Conservation (phyloP, 164 flowering plant species). For the Tinospora cordifolia region DNA sequence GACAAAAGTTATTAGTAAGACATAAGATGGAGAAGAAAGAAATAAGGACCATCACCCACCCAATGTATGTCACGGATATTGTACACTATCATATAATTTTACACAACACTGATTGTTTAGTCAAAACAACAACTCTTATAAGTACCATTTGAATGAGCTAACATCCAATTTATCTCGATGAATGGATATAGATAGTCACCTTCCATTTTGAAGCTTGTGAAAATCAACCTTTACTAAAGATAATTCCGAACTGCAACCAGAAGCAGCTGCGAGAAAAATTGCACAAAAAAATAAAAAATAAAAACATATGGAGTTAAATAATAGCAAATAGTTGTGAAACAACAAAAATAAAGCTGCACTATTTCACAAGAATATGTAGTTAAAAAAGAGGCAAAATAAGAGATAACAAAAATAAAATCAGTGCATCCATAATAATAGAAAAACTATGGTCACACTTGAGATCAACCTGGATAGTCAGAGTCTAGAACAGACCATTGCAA, state of each 20-base stretch:
- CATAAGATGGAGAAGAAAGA: no score
- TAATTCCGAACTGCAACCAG: slow-evolving; percentile 37
- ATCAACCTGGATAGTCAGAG: slow-evolving; percentile 47
- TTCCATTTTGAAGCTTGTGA: slow-evolving; percentile 94
- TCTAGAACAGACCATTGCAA: slow-evolving; percentile 98
- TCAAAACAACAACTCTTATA: neutral
- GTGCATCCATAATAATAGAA: slow-evolving; percentile 7
- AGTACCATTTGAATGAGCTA: neutral
- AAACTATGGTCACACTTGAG: slow-evolving; percentile 20
- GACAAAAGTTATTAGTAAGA: no score
- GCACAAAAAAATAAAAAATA: slow-evolving; percentile 2
- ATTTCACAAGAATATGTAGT: neutral
- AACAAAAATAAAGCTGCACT: neutral
- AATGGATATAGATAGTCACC: slow-evolving; percentile 32
- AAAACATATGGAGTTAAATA: slow-evolving; percentile 3
- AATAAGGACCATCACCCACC: no score
- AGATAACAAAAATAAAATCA: neutral
- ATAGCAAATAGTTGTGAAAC: neutral
- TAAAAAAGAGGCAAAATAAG: no score
- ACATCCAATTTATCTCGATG: neutral
- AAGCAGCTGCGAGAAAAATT: slow-evolving; percentile 49
- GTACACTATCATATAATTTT: no score
- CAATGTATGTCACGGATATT: no score
- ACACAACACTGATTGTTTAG: no score
- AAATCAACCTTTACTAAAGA: slow-evolving; percentile 61